Evolutionary conservation across 2,329 filamentous ascomycete genomes (phyloP), one percentile per base, ranked within the genome.

Genomic region (Hypoxylon rubiginosum): DNA sequence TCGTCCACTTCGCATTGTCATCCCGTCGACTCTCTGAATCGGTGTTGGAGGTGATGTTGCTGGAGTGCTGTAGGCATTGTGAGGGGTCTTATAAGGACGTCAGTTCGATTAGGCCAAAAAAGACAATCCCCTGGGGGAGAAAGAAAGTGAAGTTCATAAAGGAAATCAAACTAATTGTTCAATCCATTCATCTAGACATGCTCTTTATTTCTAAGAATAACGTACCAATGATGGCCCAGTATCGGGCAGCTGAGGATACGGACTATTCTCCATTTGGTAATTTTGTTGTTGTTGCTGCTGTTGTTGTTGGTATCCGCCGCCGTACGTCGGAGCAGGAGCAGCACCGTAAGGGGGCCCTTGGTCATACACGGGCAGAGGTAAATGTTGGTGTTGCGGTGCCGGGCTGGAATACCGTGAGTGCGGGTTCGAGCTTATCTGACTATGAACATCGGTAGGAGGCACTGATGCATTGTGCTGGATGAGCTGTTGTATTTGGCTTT

Each of bases 11-110:
- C 81, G 79, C 30, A 79, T 80, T 39, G 73, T 78, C 55, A 82
- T 78, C 6, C 76, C 69, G 17, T 81, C 79, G 10, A 74, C 10
- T 26, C 15, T 72, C 21, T 74, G 72, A 19, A 76, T 73, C 6
- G 82, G 82, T 15, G 82, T 83, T 13, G 82, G 81, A 2, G 86
- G 84, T 32, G 85, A 87, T 56, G 81, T 83, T 28, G 83, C 84
- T 0, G 85, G 84, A 6, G 85, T 87, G 72, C 78, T 82, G 72
- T 85, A 85, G 36, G 80, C 78, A 67, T 82, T 77, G 51, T 74
- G 73, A 9, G 74, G 68, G 11, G 67, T 74, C 75, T 75, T 52
- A 54, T 59, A 62, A 66, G 46, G 1, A 15, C n/a, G 17, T 24
- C 34, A 45, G 48, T 15, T 15, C 36, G 11, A 41, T 67, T 17